Evolutionary conservation across 768 basidiomycete species (phyloP).

Genomic region (Phylloporus rhodoxanthus): DNA sequence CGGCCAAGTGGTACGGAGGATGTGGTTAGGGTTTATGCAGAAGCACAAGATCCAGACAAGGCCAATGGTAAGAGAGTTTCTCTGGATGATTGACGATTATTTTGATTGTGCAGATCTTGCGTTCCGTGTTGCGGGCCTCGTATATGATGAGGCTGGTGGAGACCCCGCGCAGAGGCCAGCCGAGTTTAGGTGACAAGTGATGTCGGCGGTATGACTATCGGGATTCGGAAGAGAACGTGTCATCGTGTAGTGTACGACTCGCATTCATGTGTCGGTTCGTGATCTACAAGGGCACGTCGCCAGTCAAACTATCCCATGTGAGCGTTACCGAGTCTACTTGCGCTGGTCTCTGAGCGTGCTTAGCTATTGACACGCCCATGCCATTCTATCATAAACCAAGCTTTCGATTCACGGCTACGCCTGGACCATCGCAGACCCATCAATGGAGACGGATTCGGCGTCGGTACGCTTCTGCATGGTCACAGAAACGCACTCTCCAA

Average conservation of each 20-base stretch:
- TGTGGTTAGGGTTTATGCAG: conserved; percentile 95
- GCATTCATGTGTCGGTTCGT: conserved; percentile 77
- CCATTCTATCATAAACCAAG: conserved; percentile 96
- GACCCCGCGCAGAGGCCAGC: conserved; percentile 69
- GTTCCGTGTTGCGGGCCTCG: conserved; percentile 76
- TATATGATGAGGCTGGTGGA: conserved; percentile 80
- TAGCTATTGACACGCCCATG: conserved; percentile 89
- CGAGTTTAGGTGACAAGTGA: conserved; percentile 63
- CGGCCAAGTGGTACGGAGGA: conserved; percentile 97
- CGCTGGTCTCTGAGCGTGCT: conserved; percentile 2
- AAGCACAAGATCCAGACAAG: conserved; percentile 66
- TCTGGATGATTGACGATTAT: conserved; percentile 2
- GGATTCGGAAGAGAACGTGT: conserved; percentile 21
- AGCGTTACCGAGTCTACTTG: conserved; percentile 14
- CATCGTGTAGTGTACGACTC: no score
- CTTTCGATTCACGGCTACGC: conserved; percentile 88
- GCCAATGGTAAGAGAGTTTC: conserved; percentile 61
- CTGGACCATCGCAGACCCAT: conserved; percentile 79
- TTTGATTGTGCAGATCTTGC: conserved; percentile 59
- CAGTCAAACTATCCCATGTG: conserved; percentile 86
- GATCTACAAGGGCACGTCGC: conserved; percentile 92
- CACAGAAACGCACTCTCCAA: neutral
- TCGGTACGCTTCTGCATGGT: conserved; percentile 50
- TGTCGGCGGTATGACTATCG: neutral
- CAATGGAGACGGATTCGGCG: conserved; percentile 95